Conservation (phyloP, 805 yeast species). For the Suhomyces canberraensis region DNA sequence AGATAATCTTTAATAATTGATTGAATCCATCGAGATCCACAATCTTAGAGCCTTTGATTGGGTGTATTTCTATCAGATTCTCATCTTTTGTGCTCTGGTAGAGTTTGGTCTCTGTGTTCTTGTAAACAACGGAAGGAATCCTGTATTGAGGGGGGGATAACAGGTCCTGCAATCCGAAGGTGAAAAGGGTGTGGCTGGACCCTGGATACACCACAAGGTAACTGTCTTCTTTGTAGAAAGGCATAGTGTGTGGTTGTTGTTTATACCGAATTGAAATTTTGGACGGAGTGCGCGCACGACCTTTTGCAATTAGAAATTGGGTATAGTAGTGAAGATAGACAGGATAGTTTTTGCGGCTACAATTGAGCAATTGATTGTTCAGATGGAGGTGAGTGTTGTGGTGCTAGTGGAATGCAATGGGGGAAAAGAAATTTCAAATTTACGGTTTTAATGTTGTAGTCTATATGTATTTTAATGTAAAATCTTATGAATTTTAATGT, state of each 20-base stretch:
- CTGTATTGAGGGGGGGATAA: constrained; percentile 71
- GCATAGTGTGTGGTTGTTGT: constrained; percentile 25
- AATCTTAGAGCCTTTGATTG: constrained; percentile 64
- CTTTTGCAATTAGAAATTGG: neutral
- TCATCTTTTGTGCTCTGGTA: constrained; percentile 38
- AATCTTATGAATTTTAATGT: too few relatives aligned
- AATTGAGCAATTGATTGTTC: too few relatives aligned
- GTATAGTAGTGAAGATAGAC: neutral
- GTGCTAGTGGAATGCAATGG: too few relatives aligned
- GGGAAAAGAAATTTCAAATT: too few relatives aligned
- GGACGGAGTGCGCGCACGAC: neutral
- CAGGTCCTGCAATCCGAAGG: constrained; percentile 75
- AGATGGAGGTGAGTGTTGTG: too few relatives aligned
- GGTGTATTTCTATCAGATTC: constrained; percentile 46
- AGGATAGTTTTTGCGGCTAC: too few relatives aligned
- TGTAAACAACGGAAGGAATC: constrained; percentile 75
- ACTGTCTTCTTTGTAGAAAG: constrained; percentile 43
- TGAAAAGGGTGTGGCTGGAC: constrained; percentile 67
- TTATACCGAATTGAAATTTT: neutral
- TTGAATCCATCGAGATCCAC: constrained; percentile 68
- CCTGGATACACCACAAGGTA: constrained; percentile 73
- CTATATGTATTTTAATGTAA: too few relatives aligned
- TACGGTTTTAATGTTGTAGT: too few relatives aligned
- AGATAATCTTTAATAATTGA: constrained; percentile 49
- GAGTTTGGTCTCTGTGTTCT: constrained; percentile 32